A percentile compares a stretch with the other conserved stretches of the same genome.
Conservation (phyloP, 2,329 filamentous ascomycete species). For the Xylariaceae sp. region DNA sequence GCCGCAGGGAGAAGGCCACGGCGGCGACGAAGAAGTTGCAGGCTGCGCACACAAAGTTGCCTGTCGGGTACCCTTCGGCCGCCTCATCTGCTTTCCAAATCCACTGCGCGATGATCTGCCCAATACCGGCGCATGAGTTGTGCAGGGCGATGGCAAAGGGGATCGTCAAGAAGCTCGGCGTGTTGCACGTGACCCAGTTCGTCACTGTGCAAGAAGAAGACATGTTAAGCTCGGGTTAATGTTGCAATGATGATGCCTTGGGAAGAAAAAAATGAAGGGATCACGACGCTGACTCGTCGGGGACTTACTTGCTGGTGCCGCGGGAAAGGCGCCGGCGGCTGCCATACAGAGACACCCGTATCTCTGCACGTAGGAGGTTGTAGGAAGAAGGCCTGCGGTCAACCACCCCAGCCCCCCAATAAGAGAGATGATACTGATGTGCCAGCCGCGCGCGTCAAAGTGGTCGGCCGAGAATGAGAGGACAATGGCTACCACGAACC, state of each 20-base stretch:
- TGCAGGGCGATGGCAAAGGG: constrained; percentile 29
- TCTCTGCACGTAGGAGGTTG: constrained; percentile 14
- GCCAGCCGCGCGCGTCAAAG: constrained; percentile 16
- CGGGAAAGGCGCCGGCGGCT: constrained; percentile 29
- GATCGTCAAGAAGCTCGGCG: constrained; percentile 28
- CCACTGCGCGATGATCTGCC: constrained; percentile 32
- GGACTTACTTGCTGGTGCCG: constrained; percentile 25
- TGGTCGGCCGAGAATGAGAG: constrained; percentile 18
- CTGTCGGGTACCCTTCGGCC: constrained; percentile 26
- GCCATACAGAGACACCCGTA: constrained; percentile 31
- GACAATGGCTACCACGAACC: constrained; percentile 17
- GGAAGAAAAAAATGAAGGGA: no score
- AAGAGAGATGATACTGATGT: constrained; percentile 19
- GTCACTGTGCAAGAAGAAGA: no score
- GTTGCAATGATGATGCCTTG: no score
- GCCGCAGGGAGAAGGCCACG: constrained; percentile 12
- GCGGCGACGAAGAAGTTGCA: constrained; percentile 26
- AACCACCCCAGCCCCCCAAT: constrained; percentile 26
- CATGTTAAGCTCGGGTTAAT: no score
- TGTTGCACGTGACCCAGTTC: constrained; percentile 31
- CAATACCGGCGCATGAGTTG: constrained; percentile 28
- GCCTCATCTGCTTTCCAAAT: constrained; percentile 28
- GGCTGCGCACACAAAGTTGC: constrained; percentile 31
- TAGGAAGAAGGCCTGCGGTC: constrained; percentile 22
- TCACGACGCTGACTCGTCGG: no score